Base-by-base conservation (phyloP, 257 asterid species). In the Eucommia ulmoides region DNA sequence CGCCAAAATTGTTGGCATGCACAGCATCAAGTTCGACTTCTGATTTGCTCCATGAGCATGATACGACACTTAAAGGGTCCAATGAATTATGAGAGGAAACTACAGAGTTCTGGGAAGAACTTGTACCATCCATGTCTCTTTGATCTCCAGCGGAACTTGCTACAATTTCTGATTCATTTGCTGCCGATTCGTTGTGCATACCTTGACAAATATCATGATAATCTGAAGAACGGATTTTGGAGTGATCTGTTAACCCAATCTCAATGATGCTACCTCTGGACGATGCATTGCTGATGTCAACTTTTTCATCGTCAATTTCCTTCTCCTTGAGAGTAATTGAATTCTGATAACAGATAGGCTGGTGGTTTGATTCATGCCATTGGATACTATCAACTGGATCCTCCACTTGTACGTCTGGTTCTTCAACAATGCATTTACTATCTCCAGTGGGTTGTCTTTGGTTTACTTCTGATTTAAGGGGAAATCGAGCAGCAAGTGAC, bases 41-140 rank as follows among this genome's bases (percentile, higher is more conserved):
- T 20, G 74, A 64, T 63, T 81, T 70, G 66, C 72, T 63, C 41
- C 29, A 65, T 19, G 63, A 63, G 78, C 75, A 63, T 52, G 81
- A 64, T 55, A 64, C 88, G 54, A 66, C 69, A 58, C 52, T 46
- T 49, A 72, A 67, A 35, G 74, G 74, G 59, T 73, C 73, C 41
- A 66, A 52, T 24, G 94, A 83, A 65, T 68, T 75, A 59, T 81
- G 92, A 60, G 94, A 73, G 45, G 84, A 82, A 68, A 65, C 74
- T 50, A 67, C 83, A 19, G 79, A 74, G 62, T 65, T 75, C 44
- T 81, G 85, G 61, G 92, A 84, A 51, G 82, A 85, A 58, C 77
- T 62, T 22, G 81, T 51, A 20, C 79, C 84, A 55, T 77, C 81
- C 53, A 62, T 52, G 54, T 78, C 89, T 60, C 42, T 70, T 61